These are phyloP conservation scores for Leersia perrieri DNA, from an alignment of 176 grass and related monocot species.

Conservation along the genomic window DNA sequence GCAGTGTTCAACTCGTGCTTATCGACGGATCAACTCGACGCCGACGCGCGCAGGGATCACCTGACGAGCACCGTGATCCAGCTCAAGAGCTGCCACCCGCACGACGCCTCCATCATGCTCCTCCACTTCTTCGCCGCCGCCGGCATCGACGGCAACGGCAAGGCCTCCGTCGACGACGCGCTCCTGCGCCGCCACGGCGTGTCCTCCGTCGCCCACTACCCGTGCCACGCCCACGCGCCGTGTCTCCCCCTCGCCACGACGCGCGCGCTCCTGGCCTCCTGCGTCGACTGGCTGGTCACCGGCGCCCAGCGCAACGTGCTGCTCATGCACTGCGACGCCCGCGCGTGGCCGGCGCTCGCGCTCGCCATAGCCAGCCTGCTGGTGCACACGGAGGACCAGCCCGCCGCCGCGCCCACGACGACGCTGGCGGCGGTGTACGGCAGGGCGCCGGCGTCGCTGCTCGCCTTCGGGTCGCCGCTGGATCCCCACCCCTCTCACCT, in stretches of 20 bases:
- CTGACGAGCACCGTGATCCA: constrained; percentile 45
- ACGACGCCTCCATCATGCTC: constrained; percentile 53
- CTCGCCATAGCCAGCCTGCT: constrained; percentile 52
- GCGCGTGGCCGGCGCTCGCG: constrained; percentile 39
- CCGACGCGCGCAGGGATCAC: constrained; percentile 39
- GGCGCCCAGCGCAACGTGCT: constrained; percentile 43
- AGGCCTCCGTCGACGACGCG: constrained; percentile 5
- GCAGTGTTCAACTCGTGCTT: constrained; percentile 60
- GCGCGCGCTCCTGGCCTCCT: constrained; percentile 34
- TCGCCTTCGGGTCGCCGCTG: constrained; percentile 13
- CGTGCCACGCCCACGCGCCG: background rate
- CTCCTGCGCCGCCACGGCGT: constrained; percentile 30
- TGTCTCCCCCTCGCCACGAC: constrained; percentile 34
- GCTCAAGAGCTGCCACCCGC: constrained; percentile 32
- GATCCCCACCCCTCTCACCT: constrained; percentile 50
- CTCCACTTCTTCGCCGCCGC: constrained; percentile 41
- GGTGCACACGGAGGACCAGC: constrained; percentile 35
- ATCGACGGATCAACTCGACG: constrained; percentile 20
- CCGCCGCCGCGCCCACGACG: constrained; percentile 9
- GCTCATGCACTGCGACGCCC: constrained; percentile 53
- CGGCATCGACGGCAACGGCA: constrained; percentile 9
- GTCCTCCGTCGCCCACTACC: constrained; percentile 38
- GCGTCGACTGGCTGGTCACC: constrained; percentile 44
- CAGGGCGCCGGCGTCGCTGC: constrained; percentile 36
- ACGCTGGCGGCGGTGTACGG: constrained; percentile 42